Conservation (phyloP, 306 rosid genomes). For the Purshia tridentata region DNA sequence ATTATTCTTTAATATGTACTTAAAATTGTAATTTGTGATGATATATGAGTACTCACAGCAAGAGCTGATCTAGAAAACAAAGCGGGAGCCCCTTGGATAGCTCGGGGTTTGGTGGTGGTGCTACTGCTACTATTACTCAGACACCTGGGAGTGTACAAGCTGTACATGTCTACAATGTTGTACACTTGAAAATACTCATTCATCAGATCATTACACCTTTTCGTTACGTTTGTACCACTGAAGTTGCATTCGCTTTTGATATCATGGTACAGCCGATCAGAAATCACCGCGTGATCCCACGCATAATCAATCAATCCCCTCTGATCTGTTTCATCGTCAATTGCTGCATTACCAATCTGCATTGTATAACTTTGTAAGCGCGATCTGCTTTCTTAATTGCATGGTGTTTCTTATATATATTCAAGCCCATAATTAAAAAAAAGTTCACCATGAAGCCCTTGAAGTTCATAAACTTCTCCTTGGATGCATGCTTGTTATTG, state of each 20-base stretch:
- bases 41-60: constrained; percentile 24
- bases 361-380: background rate
- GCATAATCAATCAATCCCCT: constrained; percentile 50
- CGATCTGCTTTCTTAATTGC: too few species aligned
- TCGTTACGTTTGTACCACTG: constrained; percentile 3
- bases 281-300: constrained; percentile 54
- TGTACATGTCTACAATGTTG: constrained; percentile 43
- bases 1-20: too few species aligned
- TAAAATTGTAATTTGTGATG: too few species aligned
- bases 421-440: too few species aligned
- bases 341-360: constrained; percentile 47
- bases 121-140: background rate
- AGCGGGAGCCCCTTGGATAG: constrained; percentile 19
- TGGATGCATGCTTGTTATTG: constrained; percentile 26
- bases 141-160: constrained; percentile 39
- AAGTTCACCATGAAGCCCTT: constrained; percentile 48
- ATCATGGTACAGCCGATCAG: constrained; percentile 34
- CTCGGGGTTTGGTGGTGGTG: background rate
- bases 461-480: constrained; percentile 36
- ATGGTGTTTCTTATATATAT: too few species aligned
- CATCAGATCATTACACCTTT: background rate
- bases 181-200: constrained; percentile 29
- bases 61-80: constrained; percentile 23
- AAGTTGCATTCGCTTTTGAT: constrained; percentile 42
- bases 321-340: constrained; percentile 48